phyloP scores from a whole-genome alignment of 805 yeast genomes.

The Candida orba region DNA sequence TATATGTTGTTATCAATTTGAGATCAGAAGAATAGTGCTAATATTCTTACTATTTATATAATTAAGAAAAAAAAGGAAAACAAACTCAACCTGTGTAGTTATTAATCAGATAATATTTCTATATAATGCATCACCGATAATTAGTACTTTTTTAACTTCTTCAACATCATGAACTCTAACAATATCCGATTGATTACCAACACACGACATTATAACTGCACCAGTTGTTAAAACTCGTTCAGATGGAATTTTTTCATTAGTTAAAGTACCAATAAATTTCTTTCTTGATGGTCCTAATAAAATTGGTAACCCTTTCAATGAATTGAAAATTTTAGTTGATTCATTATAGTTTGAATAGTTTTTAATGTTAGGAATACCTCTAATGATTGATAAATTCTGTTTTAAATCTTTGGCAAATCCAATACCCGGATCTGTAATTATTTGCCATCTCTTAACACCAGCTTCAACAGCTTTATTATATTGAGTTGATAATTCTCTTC shows the following conservation, averaged over 20 bases:
- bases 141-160: constrained; percentile 46
- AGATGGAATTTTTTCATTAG: constrained; percentile 46
- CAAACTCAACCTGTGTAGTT: neutral
- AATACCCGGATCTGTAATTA: constrained; percentile 88
- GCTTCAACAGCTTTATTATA: constrained; percentile 46
- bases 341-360: constrained; percentile 36
- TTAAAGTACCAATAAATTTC: constrained; percentile 71
- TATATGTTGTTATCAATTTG: too few species aligned
- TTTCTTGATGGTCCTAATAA: constrained; percentile 87
- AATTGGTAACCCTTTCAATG: constrained; percentile 42
- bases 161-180: constrained; percentile 83
- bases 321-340: constrained; percentile 12
- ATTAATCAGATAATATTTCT: constrained; percentile 22
- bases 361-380: constrained; percentile 40
- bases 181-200: constrained; percentile 68
- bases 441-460: constrained; percentile 85
- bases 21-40: too few species aligned
- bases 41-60: too few species aligned
- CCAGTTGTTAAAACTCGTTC: constrained; percentile 74
- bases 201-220: constrained; percentile 65
- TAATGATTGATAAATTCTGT: constrained; percentile 65
- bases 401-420: constrained; percentile 85
- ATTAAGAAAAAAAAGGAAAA: too few species aligned
- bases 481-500: constrained; percentile 55
- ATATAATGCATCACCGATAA: constrained; percentile 71